Evolutionary conservation across 2,329 filamentous ascomycete species (phyloP).

Genomic region (Verticillium tricorpus): DNA sequence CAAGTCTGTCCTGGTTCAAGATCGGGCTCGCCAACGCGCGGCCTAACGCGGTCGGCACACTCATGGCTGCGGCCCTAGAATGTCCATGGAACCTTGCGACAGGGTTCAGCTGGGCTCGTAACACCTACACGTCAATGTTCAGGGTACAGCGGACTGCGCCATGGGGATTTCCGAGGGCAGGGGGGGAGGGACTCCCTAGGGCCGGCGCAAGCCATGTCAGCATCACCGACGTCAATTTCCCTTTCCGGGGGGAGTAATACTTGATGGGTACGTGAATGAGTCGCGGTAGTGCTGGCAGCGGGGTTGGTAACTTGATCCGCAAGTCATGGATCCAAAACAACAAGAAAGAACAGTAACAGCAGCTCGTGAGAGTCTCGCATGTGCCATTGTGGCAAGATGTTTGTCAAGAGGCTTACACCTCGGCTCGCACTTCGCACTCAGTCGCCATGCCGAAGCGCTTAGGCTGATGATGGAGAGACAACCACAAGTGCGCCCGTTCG

Average conservation of each 20-base stretch:
- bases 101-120: constrained; percentile 2
- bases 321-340: neutral
- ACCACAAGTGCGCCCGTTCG: neutral
- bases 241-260: neutral
- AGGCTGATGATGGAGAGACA: neutral
- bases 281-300: neutral
- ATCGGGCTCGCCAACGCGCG: neutral
- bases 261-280: neutral
- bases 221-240: neutral
- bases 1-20: neutral
- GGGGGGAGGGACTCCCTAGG: neutral
- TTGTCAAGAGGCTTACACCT: neutral
- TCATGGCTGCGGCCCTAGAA: constrained; percentile 8
- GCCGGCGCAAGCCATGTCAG: constrained; percentile 5
- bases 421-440: neutral
- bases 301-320: neutral
- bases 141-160: neutral
- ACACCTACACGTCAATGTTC: neutral
- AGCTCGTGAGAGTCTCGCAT: neutral
- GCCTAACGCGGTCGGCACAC: neutral
- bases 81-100: constrained; percentile 6
- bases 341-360: neutral
- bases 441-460: neutral
- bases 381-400: neutral
- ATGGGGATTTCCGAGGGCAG: constrained; percentile 8